phyloP scores from a whole-genome alignment of 2,329 filamentous ascomycete genomes.

The Aspergillus chevalieri region DNA sequence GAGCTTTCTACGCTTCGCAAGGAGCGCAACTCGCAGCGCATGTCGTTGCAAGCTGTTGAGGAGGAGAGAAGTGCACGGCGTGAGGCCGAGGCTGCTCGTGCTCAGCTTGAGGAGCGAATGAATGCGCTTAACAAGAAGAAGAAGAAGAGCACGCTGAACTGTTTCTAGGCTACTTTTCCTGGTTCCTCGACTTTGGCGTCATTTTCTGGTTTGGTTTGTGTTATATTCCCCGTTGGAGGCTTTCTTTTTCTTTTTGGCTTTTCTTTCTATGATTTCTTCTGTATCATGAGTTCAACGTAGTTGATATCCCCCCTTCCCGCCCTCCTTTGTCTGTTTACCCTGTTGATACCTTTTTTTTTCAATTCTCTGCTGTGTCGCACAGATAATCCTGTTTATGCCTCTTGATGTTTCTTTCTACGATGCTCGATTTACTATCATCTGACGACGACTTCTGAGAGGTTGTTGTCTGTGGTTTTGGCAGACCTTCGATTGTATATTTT shows the following conservation, averaged over 20 bases:
- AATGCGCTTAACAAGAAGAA: conserved; percentile 87
- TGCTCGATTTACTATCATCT: too few species aligned
- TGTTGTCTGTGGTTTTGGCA: too few species aligned
- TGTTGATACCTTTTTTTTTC: conserved; percentile 17
- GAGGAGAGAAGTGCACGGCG: conserved; percentile 91
- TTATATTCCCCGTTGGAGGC: background rate
- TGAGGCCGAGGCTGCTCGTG: conserved; percentile 80
- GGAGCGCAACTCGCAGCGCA: conserved; percentile 53
- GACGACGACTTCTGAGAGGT: too few species aligned
- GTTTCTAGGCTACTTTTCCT: conserved; percentile 62
- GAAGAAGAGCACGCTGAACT: conserved; percentile 92
- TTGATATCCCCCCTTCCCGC: conserved; percentile 14
- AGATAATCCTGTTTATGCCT: too few species aligned
- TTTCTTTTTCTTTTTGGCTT: conserved; percentile 1
- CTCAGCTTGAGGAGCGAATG: conserved; percentile 91
- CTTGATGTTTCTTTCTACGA: too few species aligned
- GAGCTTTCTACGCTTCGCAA: conserved; percentile 49
- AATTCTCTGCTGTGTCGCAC: too few species aligned
- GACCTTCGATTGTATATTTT: too few species aligned
- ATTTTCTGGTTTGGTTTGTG: background rate
- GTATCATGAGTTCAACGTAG: conserved; percentile 23
- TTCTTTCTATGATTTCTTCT: conserved; percentile 9
- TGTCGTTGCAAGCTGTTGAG: conserved; percentile 81
- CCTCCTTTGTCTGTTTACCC: conserved; percentile 3
- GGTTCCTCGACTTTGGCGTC: background rate